Base-by-base conservation (phyloP, 83 land plant species). In the Isoetes engelmannii region DNA sequence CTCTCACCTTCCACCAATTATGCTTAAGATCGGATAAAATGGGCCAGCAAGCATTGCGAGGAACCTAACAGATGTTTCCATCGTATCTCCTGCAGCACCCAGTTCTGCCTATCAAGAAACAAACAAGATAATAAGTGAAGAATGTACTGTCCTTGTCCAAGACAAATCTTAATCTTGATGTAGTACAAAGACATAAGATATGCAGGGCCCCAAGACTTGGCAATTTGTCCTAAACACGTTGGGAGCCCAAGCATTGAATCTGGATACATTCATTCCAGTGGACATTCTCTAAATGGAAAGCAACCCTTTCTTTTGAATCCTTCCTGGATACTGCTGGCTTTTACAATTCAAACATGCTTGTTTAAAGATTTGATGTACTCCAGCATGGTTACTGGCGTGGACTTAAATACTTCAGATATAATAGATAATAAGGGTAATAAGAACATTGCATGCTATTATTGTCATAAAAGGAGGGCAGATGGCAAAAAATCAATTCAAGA, bases 1-100 rank as follows among this genome's bases (percentile, higher is more conserved):
- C 2, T 28, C 37, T 28, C 37, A 28, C 98, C 92, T 92, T 72
- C 84, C 89, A 57, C 77, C 82, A 47, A 80, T 72, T 73, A 84
- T 6, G 4, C 66, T 71, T 50, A 92, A 82, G 51, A 92, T 85
- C 0, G 98, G 98, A 77, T 92, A 87, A 75, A 89, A 87, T 49
- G 98, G 98, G 49, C 96, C 98, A 75, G 84, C 85, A 79, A 92
- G 86, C 98, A 92, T 89, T 20, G 96, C 95, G 28, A 92, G 76
- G 75, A 87, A 87, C 45, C 86, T 79, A 13, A 85, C 50, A 61
- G 70, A 75, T 68, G 84, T 63, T 58, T 92, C 92, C 61, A 87
- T 72, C 50, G 77, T 80, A 67, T 89, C 98, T 57, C 76, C 37
- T 50, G 82, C 76, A 54, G 60, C 82, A 55, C 69, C 62, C 20